Conservation (phyloP, 768 basidiomycete genomes). For the Paxillus rubicundulus region DNA sequence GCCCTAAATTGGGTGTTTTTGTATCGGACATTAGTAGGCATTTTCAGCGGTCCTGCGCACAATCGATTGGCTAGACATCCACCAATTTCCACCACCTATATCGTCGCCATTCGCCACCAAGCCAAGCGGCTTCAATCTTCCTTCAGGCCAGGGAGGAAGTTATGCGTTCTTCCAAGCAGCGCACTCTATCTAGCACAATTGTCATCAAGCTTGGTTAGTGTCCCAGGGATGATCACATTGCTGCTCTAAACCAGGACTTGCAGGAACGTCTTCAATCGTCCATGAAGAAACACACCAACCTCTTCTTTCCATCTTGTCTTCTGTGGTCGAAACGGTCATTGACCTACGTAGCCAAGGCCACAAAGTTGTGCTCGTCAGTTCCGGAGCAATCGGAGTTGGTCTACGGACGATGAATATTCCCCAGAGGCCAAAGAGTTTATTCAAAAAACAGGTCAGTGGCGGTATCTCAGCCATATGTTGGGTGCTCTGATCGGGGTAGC, state of each 20-base stretch:
- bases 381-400: constrained; percentile 97
- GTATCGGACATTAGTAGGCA: too few species aligned
- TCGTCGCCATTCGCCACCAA: too few species aligned
- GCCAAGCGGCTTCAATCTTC: not conserved
- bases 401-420: constrained; percentile 86
- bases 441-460: constrained; percentile 83
- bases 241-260: constrained; percentile 11
- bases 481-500: constrained; percentile 20
- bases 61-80: too few species aligned
- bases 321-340: constrained; percentile 88
- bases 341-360: constrained; percentile 77
- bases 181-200: constrained; percentile 53
- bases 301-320: constrained; percentile 84
- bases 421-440: constrained; percentile 76
- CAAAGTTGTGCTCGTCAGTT: constrained; percentile 92
- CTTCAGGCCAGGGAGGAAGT: constrained; percentile 11
- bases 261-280: constrained; percentile 93
- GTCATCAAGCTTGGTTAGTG: constrained; percentile 83
- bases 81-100: too few species aligned
- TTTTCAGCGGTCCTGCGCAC: too few species aligned
- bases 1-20: too few species aligned
- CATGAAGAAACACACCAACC: constrained; percentile 93
- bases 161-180: constrained; percentile 22
- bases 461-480: not conserved
- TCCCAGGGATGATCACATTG: not conserved